Base-by-base conservation (phyloP, 257 asterid genomes). In the Solanum okadae region DNA sequence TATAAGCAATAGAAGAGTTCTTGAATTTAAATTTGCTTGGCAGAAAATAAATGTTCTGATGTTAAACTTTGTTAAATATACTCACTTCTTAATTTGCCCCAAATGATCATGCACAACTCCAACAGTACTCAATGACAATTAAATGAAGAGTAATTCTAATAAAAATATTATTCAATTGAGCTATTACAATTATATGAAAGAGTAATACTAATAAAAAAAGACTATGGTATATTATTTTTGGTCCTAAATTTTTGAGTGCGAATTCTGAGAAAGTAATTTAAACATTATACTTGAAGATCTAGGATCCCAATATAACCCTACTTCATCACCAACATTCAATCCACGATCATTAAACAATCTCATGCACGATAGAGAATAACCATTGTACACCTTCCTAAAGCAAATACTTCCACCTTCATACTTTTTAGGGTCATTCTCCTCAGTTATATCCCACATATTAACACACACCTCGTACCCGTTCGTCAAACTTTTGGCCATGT, bases 261-360 rank as follows among this genome's bases (percentile, higher is more conserved):
- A 9, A 72, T 3, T 0, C 1, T 18, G n/a, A 5, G 34, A 52
- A 34, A 93, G 81, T 23, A 90, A 78, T 42, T 90, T 92, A 82
- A 93, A 73, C 5, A 89, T 88, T 68, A 92, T 90, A 71, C 13
- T 33, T 1, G 90, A 84, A 6, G 78, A 72, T 29, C 42, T 83
- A 2, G 87, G 44, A 87, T 94, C 95, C 96, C 96, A 94, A 82
- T 79, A 92, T 33, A 95, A 67, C 1, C 92, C 93, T 34, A 93
- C 90, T 63, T 89, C 87, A 90, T 94, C 95, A 35, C 85, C 93
- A 16, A 68, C 88, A 88, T 61, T 87, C 88, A 92, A 67, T 1
- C 84, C 84, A 23, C 89, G 91, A 3, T 90, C 91, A 40, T 63
- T 86, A 85, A 93, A 90, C 89, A 95, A 42, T 10, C 85, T 90